Base-by-base conservation (phyloP, 2,329 filamentous ascomycete genomes). In the Myriosclerotinia curreyana region DNA sequence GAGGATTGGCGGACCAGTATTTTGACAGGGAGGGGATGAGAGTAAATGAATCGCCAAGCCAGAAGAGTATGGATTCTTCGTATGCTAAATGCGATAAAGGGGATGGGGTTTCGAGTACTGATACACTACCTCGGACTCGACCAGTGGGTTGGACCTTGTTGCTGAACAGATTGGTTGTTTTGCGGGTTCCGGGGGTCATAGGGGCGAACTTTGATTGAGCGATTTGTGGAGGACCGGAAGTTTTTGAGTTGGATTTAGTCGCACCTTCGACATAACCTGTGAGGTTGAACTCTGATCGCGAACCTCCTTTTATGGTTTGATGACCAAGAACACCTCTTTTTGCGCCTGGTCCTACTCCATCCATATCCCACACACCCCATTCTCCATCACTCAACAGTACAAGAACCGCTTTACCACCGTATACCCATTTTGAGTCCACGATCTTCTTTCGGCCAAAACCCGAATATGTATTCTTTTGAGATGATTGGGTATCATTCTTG, bases 301-400 rank as follows among this genome's bases (percentile, higher is more conserved):
- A 83, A 2, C 84, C 83, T 44, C 85, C 85, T 78, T 71, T 73
- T 40, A 75, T 69, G 7, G 83, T 83, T 56, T 73, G 68, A 14
- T 66, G 67, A 25, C 70, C 68, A 42, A 75, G 68, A 38, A 74
- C 79, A 76, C 64, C 79, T 79, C 40, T 82, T 73, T 65, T 79
- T 73, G 55, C 79, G 74, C 44, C 79, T 73, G 83, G 82, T 48
- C 81, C 82, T 38, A 79, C 79, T 9, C 84, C 83, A 66, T 87
- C 83, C 52, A 88, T 79, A 69, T 88, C 86, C 86, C 86, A 88
- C 42, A 88, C 82, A 17, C 84, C 86, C 86, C 86, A 88, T 72
- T 86, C 85, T 8, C 86, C 86, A 69, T 88, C 86, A 0, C 82
- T 82, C 4, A 88, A 76, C 2, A 88, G 77, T 0, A 79, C 78